Evolutionary conservation across 129 eudicot species (phyloP).

Genomic region (Ambrosia artemisiifolia): DNA sequence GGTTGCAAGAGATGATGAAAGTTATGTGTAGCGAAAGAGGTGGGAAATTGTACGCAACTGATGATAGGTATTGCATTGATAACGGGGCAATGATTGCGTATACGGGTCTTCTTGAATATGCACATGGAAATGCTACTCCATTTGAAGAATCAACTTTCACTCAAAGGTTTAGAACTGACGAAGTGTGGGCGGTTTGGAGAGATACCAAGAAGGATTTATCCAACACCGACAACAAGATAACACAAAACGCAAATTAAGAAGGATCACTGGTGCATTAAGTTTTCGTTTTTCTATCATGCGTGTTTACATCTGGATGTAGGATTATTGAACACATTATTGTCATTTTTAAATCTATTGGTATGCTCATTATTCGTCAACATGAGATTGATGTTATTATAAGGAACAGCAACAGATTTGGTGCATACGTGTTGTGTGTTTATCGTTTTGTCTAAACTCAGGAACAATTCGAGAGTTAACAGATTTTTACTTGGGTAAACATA

Average conservation of each 20-base stretch:
- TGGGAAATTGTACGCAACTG: constrained; percentile 79
- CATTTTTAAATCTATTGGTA: background rate
- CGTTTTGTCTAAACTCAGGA: background rate
- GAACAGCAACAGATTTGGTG: too few species aligned
- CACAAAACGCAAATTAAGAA: background rate
- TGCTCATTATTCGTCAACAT: background rate
- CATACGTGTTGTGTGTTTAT: background rate
- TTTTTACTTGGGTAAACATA: too few species aligned
- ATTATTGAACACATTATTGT: constrained; percentile 8
- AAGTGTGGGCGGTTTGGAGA: constrained; percentile 89
- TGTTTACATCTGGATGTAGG: background rate
- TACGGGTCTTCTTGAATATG: constrained; percentile 88
- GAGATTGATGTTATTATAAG: background rate
- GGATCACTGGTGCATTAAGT: background rate
- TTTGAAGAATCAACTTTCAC: constrained; percentile 87
- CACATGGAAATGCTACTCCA: constrained; percentile 69
- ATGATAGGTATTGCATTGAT: constrained; percentile 86
- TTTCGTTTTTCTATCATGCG: background rate
- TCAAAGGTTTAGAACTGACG: constrained; percentile 95
- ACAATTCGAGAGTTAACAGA: too few species aligned
- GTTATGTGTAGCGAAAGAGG: constrained; percentile 92
- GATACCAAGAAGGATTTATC: constrained; percentile 28
- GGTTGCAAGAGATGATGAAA: constrained; percentile 93
- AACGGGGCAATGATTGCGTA: constrained; percentile 99
- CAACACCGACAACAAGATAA: background rate